phyloP scores from a whole-genome alignment of 805 yeast species.

The Scheffersomyces stipitis region DNA sequence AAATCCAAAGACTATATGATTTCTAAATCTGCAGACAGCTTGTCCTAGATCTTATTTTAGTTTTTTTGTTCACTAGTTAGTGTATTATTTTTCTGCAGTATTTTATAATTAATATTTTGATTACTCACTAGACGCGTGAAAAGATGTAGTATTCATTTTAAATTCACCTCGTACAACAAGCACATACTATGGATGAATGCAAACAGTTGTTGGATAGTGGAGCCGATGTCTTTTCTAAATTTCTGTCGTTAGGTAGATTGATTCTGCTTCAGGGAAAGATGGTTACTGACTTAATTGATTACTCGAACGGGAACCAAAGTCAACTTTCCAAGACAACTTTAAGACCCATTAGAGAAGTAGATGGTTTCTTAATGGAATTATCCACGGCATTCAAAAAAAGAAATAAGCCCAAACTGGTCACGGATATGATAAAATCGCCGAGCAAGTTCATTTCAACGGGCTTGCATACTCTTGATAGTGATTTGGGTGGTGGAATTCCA shows the following conservation, averaged over 20 bases:
- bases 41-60: too few species aligned
- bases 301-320: slow-evolving; percentile 9
- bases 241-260: slow-evolving; percentile 13
- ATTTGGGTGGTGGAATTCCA: slow-evolving; percentile 32
- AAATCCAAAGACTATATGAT: slow-evolving; percentile 31
- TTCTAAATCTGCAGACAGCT: slow-evolving; percentile 17
- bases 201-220: slow-evolving; percentile 19
- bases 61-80: too few species aligned
- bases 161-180: too few species aligned
- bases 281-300: slow-evolving; percentile 21
- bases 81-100: too few species aligned
- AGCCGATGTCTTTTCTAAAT: slow-evolving; percentile 9
- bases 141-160: too few species aligned
- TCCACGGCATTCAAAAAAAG: slow-evolving; percentile 5
- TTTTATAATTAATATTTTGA: background rate
- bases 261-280: slow-evolving; percentile 25
- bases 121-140: too few species aligned
- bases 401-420: slow-evolving; percentile 4
- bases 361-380: slow-evolving; percentile 15
- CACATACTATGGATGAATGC: slow-evolving; percentile 26
- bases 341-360: slow-evolving; percentile 27
- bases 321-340: slow-evolving; percentile 21
- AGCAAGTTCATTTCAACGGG: slow-evolving; percentile 19
- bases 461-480: slow-evolving; percentile 21
- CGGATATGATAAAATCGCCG: too few species aligned